A percentile compares a stretch with the other conserved stretches of the same genome.
These are phyloP conservation scores for Ceratocystis colombiana DNA, from an alignment of 2,329 filamentous ascomycete species.

Conservation along the genomic window DNA sequence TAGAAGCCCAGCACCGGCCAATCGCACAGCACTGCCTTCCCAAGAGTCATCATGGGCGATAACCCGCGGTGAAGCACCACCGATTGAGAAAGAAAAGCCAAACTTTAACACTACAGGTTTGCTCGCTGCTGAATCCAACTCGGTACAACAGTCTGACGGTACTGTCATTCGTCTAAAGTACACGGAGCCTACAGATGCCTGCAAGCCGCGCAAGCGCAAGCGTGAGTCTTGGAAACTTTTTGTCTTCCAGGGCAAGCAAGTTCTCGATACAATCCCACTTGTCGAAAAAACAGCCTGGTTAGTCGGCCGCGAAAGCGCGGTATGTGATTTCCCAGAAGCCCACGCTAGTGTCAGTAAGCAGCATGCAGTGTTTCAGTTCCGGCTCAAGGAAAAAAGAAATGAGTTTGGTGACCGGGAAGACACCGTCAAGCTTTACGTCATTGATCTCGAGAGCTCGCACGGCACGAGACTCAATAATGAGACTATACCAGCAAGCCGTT, in stretches of 20 bases:
- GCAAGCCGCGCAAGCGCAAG: conserved; percentile 62
- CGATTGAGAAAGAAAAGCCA: conserved; percentile 65
- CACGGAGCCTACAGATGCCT: conserved; percentile 85
- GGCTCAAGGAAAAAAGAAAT: conserved; percentile 70
- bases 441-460: conserved; percentile 89
- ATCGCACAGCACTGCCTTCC: conserved; percentile 47
- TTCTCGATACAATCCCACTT: conserved; percentile 73
- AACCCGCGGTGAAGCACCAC: conserved; percentile 38
- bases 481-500: conserved; percentile 62
- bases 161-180: conserved; percentile 81
- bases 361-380: conserved; percentile 90
- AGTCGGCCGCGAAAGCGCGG: conserved; percentile 65
- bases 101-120: conserved; percentile 75
- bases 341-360: conserved; percentile 93
- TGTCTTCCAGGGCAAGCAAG: conserved; percentile 74
- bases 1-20: neutral
- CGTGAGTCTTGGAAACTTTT: conserved; percentile 75
- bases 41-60: conserved; percentile 51
- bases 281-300: conserved; percentile 77
- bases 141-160: conserved; percentile 59
- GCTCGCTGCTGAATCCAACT: conserved; percentile 79
- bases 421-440: conserved; percentile 73
- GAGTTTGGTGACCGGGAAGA: conserved; percentile 79
- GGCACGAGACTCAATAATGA: conserved; percentile 76
- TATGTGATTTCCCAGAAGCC: conserved; percentile 75